phyloP scores from a whole-genome alignment of 108 stramenopile genomes.

The Pseudonitzschia pungens region DNA sequence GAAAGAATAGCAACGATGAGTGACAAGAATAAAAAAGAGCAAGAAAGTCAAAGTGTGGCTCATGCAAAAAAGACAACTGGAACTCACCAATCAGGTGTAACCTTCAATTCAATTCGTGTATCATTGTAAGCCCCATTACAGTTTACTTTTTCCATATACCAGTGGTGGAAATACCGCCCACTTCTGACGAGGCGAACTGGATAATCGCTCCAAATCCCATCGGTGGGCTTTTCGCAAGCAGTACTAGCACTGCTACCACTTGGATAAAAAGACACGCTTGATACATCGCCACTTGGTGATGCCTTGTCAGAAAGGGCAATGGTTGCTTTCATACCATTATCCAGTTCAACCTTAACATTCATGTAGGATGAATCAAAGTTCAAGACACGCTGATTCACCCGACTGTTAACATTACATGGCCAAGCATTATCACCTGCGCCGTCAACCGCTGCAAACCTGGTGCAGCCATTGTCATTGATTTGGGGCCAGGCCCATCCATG shows the following conservation, averaged over 20 bases:
- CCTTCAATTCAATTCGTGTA: slow-evolving; percentile 1
- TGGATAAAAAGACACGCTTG: slow-evolving; percentile 3
- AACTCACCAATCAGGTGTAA: slow-evolving; percentile 10
- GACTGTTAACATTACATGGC: not conserved
- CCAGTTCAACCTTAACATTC: not conserved
- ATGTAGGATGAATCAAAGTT: slow-evolving; percentile 4
- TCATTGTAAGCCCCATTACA: slow-evolving; percentile 1
- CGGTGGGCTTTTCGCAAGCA: not conserved
- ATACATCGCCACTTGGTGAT: not conserved
- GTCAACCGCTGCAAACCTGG: not conserved
- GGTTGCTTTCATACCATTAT: not conserved
- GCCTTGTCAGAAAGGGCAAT: slow-evolving; percentile 1
- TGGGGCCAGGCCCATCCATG: slow-evolving; percentile 6
- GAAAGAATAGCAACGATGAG: not conserved
- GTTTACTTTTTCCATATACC: slow-evolving; percentile 3
- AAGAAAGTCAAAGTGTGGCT: not conserved
- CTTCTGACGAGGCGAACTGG: slow-evolving; percentile 1
- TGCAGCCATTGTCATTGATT: not conserved
- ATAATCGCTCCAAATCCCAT: not conserved
- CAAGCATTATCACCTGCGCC: not conserved
- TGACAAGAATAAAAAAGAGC: not conserved
- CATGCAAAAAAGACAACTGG: not conserved
- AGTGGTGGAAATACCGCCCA: slow-evolving; percentile 14
- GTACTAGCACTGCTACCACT: not conserved
- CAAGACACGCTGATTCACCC: not conserved